A percentile compares a stretch with the other conserved stretches of the same genome.
phyloP scores from a whole-genome alignment of 192 early-diverging fungal genomes.

The Mortierella hygrophila region DNA sequence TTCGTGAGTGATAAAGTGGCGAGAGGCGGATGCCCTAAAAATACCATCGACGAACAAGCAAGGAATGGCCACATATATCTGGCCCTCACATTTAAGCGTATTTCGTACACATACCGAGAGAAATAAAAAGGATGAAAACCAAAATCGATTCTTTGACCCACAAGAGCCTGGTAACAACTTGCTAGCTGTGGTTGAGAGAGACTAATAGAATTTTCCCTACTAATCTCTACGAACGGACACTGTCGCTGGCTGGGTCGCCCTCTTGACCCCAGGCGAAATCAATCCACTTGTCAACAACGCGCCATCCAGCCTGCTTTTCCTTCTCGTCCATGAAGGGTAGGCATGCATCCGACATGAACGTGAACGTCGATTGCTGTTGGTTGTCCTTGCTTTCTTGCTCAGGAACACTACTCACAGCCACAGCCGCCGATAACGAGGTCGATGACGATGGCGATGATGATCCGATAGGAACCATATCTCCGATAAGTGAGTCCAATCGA shows the following conservation, averaged over 20 bases:
- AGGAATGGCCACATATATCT: too few species aligned
- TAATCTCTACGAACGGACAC: not conserved
- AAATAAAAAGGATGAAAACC: too few species aligned
- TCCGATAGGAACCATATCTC: not conserved
- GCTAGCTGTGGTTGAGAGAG: too few species aligned
- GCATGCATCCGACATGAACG: constrained; percentile 51
- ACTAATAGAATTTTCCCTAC: too few species aligned
- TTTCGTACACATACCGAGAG: not conserved
- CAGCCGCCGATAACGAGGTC: not conserved
- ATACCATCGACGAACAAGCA: too few species aligned
- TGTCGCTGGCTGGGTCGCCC: not conserved
- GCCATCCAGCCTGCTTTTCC: constrained; percentile 28
- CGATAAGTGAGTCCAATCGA: not conserved
- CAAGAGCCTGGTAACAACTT: not conserved
- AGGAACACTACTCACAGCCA: not conserved
- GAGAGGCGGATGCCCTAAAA: too few species aligned
- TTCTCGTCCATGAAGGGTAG: constrained; percentile 26
- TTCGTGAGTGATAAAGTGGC: too few species aligned
- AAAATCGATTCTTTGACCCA: too few species aligned
- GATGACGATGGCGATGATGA: not conserved
- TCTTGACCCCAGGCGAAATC: constrained; percentile 45
- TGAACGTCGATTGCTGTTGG: not conserved
- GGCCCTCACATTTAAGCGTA: not conserved
- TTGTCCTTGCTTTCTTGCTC: not conserved
- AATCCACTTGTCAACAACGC: constrained; percentile 35